A percentile compares a stretch with the other conserved stretches of the same genome.
Evolutionary conservation across 768 basidiomycete genomes (phyloP).

Genomic region (Amanita muscaria): DNA sequence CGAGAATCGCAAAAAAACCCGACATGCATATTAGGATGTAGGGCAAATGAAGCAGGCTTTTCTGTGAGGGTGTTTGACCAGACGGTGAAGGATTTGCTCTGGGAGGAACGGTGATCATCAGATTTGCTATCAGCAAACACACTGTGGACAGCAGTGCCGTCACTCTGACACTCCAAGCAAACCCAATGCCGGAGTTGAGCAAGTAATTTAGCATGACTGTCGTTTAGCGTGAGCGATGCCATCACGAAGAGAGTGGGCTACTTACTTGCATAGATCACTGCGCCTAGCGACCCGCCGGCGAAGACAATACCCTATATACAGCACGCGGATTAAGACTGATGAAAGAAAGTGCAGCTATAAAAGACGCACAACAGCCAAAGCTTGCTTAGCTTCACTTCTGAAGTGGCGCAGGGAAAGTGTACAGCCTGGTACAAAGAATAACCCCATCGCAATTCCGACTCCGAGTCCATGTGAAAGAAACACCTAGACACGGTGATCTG

Average conservation of each 20-base stretch:
- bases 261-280: conserved; percentile 31
- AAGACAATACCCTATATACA: conserved; percentile 15
- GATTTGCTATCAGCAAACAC: conserved; percentile 4
- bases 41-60: conserved; percentile 7
- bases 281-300: conserved; percentile 21
- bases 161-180: conserved; percentile 35
- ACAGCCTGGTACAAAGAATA: conserved; percentile 36
- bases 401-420: conserved; percentile 40
- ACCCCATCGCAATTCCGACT: conserved; percentile 34
- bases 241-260: too few species aligned
- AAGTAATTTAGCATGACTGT: conserved; percentile 41
- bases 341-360: conserved; percentile 30
- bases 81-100: not conserved
- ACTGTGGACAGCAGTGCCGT: conserved; percentile 2
- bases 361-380: conserved; percentile 33
- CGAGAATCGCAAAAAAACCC: conserved; percentile 3
- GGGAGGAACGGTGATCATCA: conserved; percentile 7
- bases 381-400: conserved; percentile 26
- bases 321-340: conserved; percentile 17
- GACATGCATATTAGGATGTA: conserved; percentile 4
- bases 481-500: conserved; percentile 17
- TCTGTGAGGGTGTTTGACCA: not conserved
- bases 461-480: conserved; percentile 43
- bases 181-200: conserved; percentile 29
- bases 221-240: not conserved